Base-by-base conservation (phyloP, 2,329 filamentous ascomycete species). In the Colletotrichum horii region DNA sequence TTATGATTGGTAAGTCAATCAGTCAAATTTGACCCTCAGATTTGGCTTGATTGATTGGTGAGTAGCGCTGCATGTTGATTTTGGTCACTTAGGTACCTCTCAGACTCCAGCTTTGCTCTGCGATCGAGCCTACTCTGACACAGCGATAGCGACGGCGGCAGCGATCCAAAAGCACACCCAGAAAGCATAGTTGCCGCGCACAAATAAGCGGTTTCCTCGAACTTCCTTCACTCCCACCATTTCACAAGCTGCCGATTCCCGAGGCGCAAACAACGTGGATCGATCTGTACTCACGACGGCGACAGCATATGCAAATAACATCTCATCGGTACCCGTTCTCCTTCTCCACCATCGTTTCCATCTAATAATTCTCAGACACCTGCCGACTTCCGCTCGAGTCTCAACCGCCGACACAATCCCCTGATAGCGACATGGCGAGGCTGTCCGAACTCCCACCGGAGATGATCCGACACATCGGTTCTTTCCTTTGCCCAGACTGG, bases 231-330 rank as follows among this genome's bases (percentile, higher is more conserved):
- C n/a, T 22, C 3, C 12, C n/a, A 14, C 43, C 12, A 14, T 2
- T 52, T 24, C 43, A 52, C 6, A 16, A 22, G 43, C 43, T 14
- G 43, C 43, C 43, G 11, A 14, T 22, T 24, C n/a, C 1, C 12
- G 43, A 52, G 0, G n/a, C 12, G 0, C n/a, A 4, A 24, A 52
- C 2, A 22, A 0, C 43, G n/a, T 3, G 2, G 43, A 22, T 14
- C 4, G 12, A 22, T 22, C 7, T 52, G 4, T 22, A 0, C 0
- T 6, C 6, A 24, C n/a, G 7, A 52, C 19, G 2, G 11, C n/a
- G 43, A 43, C 2, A 43, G 5, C 15, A 16, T 19, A 8, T 8
- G 36, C 15, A 38, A 38, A 16, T 7, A 19, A 16, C 36, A 16
- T 19, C 4, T 43, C 36, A 2, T 43, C 19, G 19, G 19, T 48